Percentiles rank a stretch among this genome's conserved stretches.
Conservation (phyloP, 352 stramenopile species). For the Pythium phragmitis region DNA sequence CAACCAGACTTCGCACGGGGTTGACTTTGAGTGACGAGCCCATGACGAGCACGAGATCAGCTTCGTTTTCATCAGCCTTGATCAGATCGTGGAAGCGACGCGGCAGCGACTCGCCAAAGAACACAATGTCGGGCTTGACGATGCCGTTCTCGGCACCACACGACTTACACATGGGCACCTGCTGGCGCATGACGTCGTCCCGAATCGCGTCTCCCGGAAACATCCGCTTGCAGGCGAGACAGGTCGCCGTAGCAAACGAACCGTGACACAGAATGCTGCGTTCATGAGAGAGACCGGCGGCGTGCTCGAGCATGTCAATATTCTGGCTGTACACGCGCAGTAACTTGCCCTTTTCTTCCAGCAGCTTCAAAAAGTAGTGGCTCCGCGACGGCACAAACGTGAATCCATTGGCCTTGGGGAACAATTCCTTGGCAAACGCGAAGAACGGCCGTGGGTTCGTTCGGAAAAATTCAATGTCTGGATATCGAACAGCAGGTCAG, state of each 20-base stretch:
- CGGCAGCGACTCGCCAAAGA: slow-evolving; percentile 96
- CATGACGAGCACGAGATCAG: slow-evolving; percentile 98
- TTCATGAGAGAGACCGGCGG: slow-evolving; percentile 91
- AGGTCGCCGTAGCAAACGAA: slow-evolving; percentile 91
- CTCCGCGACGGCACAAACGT: slow-evolving; percentile 87
- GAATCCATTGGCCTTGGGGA: slow-evolving; percentile 77
- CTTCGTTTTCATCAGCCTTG: slow-evolving; percentile 75
- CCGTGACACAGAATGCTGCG: slow-evolving; percentile 94
- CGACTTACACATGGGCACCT: slow-evolving; percentile 78
- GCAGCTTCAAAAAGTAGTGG: slow-evolving; percentile 95
- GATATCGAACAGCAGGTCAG: background rate
- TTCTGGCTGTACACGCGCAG: slow-evolving; percentile 96
- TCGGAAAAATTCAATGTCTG: slow-evolving; percentile 95
- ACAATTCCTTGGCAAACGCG: slow-evolving; percentile 91
- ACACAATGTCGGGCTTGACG: slow-evolving; percentile 98
- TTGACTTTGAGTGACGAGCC: slow-evolving; percentile 98
- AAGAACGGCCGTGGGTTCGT: slow-evolving; percentile 97
- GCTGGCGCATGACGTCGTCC: slow-evolving; percentile 72
- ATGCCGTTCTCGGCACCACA: slow-evolving; percentile 85
- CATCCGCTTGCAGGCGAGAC: slow-evolving; percentile 83
- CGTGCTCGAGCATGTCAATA: slow-evolving; percentile 97
- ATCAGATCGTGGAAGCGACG: slow-evolving; percentile 88
- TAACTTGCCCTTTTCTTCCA: slow-evolving; percentile 92
- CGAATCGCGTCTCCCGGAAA: slow-evolving; percentile 87
- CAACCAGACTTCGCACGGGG: slow-evolving; percentile 90